phyloP scores from a whole-genome alignment of 1,284 basidiomycete genomes.

The Phylloporus gajari region DNA sequence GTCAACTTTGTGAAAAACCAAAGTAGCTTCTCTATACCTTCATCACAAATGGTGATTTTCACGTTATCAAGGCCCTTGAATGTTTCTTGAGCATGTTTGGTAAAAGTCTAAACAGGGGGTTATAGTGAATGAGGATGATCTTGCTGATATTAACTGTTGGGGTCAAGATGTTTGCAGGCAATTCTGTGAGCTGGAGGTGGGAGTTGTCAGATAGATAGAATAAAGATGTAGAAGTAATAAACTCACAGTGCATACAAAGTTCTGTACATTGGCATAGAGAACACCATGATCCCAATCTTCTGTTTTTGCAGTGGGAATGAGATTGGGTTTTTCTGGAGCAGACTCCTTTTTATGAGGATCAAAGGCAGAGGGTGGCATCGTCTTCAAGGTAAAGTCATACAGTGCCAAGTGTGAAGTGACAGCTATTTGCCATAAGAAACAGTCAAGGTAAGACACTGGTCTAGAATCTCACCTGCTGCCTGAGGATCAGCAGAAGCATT shows the following conservation, averaged over 20 bases:
- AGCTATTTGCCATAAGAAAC: constrained; percentile 52
- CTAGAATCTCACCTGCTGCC: constrained; percentile 66
- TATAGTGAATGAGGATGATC: background rate
- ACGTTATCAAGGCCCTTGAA: constrained; percentile 78
- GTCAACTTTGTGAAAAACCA: constrained; percentile 7
- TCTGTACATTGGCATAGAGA: constrained; percentile 83
- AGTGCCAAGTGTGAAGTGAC: constrained; percentile 79
- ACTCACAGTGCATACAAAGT: constrained; percentile 80
- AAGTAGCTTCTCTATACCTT: constrained; percentile 57
- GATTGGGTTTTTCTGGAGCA: constrained; percentile 58
- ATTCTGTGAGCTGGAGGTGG: constrained; percentile 82
- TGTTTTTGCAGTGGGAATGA: constrained; percentile 58
- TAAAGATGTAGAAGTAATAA: background rate
- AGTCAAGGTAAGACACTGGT: background rate
- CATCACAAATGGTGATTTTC: constrained; percentile 77
- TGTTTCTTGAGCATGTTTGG: constrained; percentile 74
- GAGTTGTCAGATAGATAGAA: constrained; percentile 4
- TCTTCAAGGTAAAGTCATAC: constrained; percentile 83
- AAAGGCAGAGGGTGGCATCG: constrained; percentile 67
- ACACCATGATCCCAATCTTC: constrained; percentile 78
- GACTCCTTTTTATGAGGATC: constrained; percentile 62
- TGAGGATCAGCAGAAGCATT: constrained; percentile 77
- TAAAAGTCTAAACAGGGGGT: constrained; percentile 65
- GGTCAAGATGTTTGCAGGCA: constrained; percentile 86
- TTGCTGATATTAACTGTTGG: constrained; percentile 64